Evolutionary conservation across 2,329 filamentous ascomycete species (phyloP), one percentile per base, ranked within the genome.

Genomic region (Akanthomyces lecanii): DNA sequence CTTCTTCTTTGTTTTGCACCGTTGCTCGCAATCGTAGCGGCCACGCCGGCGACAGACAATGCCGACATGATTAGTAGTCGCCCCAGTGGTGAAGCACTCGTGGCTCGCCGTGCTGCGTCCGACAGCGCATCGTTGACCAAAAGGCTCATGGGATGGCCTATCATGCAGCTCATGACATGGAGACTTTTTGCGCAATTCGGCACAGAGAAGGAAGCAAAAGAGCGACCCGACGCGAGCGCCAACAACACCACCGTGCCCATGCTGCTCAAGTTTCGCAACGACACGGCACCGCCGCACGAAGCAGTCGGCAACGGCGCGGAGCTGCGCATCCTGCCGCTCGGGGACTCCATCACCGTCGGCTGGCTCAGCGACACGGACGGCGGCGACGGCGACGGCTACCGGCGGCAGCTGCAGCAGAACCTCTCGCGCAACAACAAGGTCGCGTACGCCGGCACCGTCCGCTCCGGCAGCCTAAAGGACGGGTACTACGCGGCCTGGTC

Each of bases 331-430:
- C 16, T 55, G n/a, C 52, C 52, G 5, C 33, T 55, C 18, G 30
- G 52, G 5, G 52, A 55, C 23, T 55, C 52, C 33, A 55, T 55
- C 52, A 55, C 52, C 23, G 52, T 55, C 38, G 52, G 52, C 18
- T 40, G 12, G n/a, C 52, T 55, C 52, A 55, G 52, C 38, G 52
- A 54, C 21, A 21, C 30, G 33, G 52, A 54, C 21, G 52, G 52
- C 21, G 52, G 52, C 21, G 14, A 55, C 52, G 52, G 52, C 14
- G 14, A 55, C 52, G 52, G 52, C 14, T 55, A 55, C 33, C 52
- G 52, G 33, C 33, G 52, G 21, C 21, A 55, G 38, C 52, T 55
- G 3, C n/a, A 42, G 21, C 18, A 12, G n/a, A 12, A 55, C 38
- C 33, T 55, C 18, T 42, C 52, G 33, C 18, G 52, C 38, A 11